A percentile compares a stretch with the other conserved stretches of the same genome.
Conservation (phyloP, 805 yeast genomes). For the Candida stauntonica region DNA sequence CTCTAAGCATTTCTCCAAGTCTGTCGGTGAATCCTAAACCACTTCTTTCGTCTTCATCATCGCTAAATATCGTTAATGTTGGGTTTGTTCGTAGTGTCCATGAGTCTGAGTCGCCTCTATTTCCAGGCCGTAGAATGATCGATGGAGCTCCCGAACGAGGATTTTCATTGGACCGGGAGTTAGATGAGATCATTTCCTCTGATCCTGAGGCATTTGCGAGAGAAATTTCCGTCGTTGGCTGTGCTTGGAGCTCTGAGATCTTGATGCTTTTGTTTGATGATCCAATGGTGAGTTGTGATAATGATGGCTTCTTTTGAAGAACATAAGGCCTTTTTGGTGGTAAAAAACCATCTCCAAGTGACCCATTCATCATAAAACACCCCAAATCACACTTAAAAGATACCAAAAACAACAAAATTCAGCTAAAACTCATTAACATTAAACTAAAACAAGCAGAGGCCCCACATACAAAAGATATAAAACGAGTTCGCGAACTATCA, state of each 20-base stretch:
- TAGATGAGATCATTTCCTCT: background rate
- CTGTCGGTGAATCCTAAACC: slow-evolving; percentile 15
- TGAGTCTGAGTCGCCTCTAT: slow-evolving; percentile 6
- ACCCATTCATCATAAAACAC: no score
- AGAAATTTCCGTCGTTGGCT: slow-evolving; percentile 32
- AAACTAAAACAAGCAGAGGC: background rate
- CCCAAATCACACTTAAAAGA: no score
- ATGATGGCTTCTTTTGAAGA: slow-evolving; percentile 18
- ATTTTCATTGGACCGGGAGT: no score
- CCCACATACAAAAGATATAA: no score
- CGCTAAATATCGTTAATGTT: slow-evolving; percentile 27
- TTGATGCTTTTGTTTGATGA: slow-evolving; percentile 12
- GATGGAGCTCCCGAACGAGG: slow-evolving; percentile 3
- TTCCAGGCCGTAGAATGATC: slow-evolving; percentile 8
- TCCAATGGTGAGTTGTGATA: slow-evolving; percentile 20
- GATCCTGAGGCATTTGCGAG: slow-evolving; percentile 11
- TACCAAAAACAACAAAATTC: no score
- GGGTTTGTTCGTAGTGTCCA: slow-evolving; percentile 27
- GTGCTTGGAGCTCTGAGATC: slow-evolving; percentile 25
- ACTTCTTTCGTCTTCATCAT: slow-evolving; percentile 18
- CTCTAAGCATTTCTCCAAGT: slow-evolving; percentile 25
- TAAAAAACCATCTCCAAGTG: background rate
- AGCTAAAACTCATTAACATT: no score
- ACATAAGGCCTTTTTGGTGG: slow-evolving; percentile 11
- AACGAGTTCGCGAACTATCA: no score